Evolutionary conservation across 1,139 yeast species (phyloP), one percentile per base, ranked within the genome.

Genomic region (Candida tropicalis): DNA sequence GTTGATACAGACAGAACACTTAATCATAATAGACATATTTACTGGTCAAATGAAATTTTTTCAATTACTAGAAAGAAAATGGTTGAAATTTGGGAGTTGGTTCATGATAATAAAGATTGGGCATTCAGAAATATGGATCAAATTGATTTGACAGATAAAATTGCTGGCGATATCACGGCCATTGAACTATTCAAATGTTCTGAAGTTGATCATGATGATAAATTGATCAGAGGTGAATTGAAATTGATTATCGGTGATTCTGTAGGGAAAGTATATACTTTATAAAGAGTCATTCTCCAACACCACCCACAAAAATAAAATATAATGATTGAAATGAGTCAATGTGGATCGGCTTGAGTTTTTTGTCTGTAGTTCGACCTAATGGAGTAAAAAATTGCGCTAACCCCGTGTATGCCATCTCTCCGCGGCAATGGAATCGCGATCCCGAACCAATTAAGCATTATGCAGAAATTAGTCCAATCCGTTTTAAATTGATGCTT

Each of bases 11-110:
- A 57, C 2, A 59, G 56, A 38, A 49, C 53, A 6, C 59, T 53
- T 54, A 50, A 56, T 3, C 44, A 50, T 3, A 63, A 57, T 42
- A 56, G 50, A 28, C 78, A 73, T 45, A 55, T 57, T 2, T 70
- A 64, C 49, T 73, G 78, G 78, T 56, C 67, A 15, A 60, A 62
- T 35, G 77, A 72, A 40, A 47, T 66, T 25, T 48, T 69, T 43
- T 72, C 57, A 1, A 46, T 66, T 37, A 59, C 67, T 7, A 48
- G 54, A 38, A 56, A 59, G 4, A 50, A 54, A 26, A 39, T 48
- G 10, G 41, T 62, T 7, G 59, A 60, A 26, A 48, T 70, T 1
- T 66, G 57, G 48, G 70, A 66, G 40, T 42, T 72, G 23, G 48
- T 50, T n/a, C 52, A 54, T 13, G 40, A 49, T 9, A 27, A 39